phyloP scores from a whole-genome alignment of 192 early-diverging fungal species.

The Umbelopsis sp. region DNA sequence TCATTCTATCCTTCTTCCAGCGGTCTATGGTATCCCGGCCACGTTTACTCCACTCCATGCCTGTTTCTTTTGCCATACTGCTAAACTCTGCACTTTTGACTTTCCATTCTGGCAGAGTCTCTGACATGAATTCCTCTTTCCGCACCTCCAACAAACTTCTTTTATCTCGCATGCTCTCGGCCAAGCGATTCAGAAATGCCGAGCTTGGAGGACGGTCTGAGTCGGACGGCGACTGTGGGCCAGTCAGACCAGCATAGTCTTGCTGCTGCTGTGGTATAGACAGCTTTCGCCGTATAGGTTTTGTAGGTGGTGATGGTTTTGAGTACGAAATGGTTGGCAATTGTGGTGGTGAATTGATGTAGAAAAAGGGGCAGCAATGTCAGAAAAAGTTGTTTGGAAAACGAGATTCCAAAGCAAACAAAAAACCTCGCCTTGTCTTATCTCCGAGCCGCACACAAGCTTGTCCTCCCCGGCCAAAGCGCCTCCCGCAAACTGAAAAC shows the following conservation, averaged over 20 bases:
- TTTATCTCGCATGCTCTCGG: conserved; percentile 34
- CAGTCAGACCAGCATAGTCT: conserved; percentile 7
- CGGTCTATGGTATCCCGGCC: conserved; percentile 39
- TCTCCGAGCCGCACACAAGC: too few relatives aligned
- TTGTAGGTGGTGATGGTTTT: conserved; percentile 21
- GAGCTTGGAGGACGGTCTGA: conserved; percentile 12
- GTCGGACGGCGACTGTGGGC: conserved; percentile 12
- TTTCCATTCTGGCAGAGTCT: conserved; percentile 43
- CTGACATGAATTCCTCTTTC: conserved; percentile 33
- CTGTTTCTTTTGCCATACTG: conserved; percentile 35
- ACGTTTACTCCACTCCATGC: conserved; percentile 42
- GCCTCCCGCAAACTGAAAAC: too few relatives aligned
- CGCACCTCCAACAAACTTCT: conserved; percentile 32
- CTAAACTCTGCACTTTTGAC: conserved; percentile 33
- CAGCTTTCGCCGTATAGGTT: conserved; percentile 24
- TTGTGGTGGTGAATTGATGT: neutral
- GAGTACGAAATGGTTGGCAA: conserved; percentile 23
- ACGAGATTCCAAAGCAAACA: too few relatives aligned
- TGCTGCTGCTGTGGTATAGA: conserved; percentile 19
- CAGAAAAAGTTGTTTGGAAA: too few relatives aligned
- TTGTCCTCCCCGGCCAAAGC: too few relatives aligned
- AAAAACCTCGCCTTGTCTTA: too few relatives aligned
- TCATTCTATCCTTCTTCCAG: conserved; percentile 35
- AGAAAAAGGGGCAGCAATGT: neutral
- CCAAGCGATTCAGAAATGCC: conserved; percentile 22